Evolutionary conservation across 139 green algal genomes (phyloP), one percentile per base, ranked within the genome.

Genomic region (Chlorokybus atmophyticus): DNA sequence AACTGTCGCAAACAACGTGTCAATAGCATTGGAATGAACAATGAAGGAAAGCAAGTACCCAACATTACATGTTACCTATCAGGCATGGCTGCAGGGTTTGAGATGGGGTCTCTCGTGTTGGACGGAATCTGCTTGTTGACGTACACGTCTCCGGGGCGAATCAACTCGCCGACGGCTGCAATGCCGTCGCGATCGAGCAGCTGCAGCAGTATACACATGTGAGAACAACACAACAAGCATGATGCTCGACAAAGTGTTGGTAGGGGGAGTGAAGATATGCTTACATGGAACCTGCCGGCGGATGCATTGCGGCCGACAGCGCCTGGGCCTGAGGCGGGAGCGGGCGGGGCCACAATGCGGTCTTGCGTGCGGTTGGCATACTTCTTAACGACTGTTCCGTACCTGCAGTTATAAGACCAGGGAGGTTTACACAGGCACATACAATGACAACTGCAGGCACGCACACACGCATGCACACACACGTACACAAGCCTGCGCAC

Each of bases 171-270:
- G 19, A 88, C 75, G 3, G 62, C 57, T 0, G 81, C 84, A 27
- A 97, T 79, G 50, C 92, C 92, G 55, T 99, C 91, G 0, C 29
- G 3, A 57, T 95, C 89, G 56, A 98, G 70, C 50, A 93, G 60
- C 40, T 79, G 66, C 35, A 71, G 35, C 10, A 14, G 35, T 21
- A 44, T n/a, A n/a, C n/a, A n/a, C n/a, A n/a, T n/a, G n/a, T n/a
- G n/a, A n/a, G n/a, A n/a, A n/a, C n/a, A n/a, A n/a, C n/a, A n/a
- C n/a, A n/a, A n/a, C n/a, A n/a, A n/a, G n/a, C n/a, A n/a, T n/a
- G n/a, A n/a, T n/a, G n/a, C n/a, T n/a, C n/a, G n/a, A n/a, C n/a
- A n/a, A n/a, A n/a, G n/a, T n/a, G n/a, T n/a, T n/a, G n/a, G n/a
- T n/a, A n/a, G n/a, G n/a, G n/a, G n/a, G n/a, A n/a, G n/a, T n/a